Percentiles rank a stretch among this genome's conserved stretches.
phyloP scores from a whole-genome alignment of 129 eudicot species.

The Lactuca sativa region DNA sequence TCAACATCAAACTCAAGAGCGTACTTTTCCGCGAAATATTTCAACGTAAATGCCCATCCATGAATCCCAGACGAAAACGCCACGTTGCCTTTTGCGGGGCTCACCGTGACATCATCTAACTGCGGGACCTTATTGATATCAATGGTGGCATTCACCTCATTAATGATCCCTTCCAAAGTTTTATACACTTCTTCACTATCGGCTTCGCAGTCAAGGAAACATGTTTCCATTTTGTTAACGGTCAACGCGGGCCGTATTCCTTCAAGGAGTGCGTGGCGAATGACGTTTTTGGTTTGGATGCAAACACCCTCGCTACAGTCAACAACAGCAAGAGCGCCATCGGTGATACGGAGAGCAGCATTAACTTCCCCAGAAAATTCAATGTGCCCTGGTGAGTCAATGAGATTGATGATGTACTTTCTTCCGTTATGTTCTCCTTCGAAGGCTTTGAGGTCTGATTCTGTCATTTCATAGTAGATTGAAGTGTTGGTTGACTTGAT shows the following conservation, averaged over 20 bases:
- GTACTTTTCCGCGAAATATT: constrained; percentile 56
- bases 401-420: constrained; percentile 60
- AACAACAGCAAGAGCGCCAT: constrained; percentile 64
- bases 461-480: constrained; percentile 51
- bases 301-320: constrained; percentile 76
- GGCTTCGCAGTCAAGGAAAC: constrained; percentile 62
- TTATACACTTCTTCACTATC: constrained; percentile 69
- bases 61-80: constrained; percentile 60
- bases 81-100: constrained; percentile 64
- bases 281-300: constrained; percentile 61
- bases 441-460: constrained; percentile 37
- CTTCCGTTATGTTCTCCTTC: constrained; percentile 46
- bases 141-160: constrained; percentile 46
- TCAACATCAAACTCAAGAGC: constrained; percentile 61
- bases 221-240: constrained; percentile 69
- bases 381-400: constrained; percentile 61
- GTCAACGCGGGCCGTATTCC: constrained; percentile 53
- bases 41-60: constrained; percentile 45
- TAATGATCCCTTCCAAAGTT: constrained; percentile 55
- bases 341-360: constrained; percentile 61
- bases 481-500: constrained; percentile 63
- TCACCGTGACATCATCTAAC: constrained; percentile 55
- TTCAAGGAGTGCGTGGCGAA: constrained; percentile 66
- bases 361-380: constrained; percentile 60
- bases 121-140: constrained; percentile 57